Evolutionary conservation across 352 stramenopile species (phyloP).

Genomic region (Pythium apleroticum): DNA sequence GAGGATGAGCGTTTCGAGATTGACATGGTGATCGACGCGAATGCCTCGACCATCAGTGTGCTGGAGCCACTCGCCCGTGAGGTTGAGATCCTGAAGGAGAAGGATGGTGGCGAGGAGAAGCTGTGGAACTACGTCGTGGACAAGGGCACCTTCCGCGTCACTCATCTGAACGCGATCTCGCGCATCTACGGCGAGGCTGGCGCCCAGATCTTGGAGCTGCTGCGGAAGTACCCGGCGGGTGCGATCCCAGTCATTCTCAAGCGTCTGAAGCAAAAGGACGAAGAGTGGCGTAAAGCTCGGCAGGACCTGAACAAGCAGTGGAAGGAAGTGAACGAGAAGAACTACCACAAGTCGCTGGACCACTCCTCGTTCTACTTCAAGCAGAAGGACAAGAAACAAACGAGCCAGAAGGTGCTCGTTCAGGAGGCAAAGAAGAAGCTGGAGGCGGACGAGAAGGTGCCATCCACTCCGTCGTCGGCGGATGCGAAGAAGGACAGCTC

Average conservation of each 20-base stretch:
- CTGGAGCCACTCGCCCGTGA: conserved; percentile 96
- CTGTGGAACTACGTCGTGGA: conserved; percentile 93
- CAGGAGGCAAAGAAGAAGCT: conserved; percentile 86
- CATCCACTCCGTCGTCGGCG: conserved; percentile 6
- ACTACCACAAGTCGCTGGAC: conserved; percentile 99
- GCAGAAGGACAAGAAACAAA: conserved; percentile 97
- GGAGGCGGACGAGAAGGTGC: conserved; percentile 55
- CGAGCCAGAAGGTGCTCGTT: conserved; percentile 93
- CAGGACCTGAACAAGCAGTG: conserved; percentile 96
- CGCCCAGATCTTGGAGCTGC: conserved; percentile 90
- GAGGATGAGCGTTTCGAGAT: conserved; percentile 98
- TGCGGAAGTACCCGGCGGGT: conserved; percentile 95
- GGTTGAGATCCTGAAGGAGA: conserved; percentile 86
- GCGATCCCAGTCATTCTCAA: conserved; percentile 98
- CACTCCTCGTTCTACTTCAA: conserved; percentile 99
- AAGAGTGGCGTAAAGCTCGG: conserved; percentile 93
- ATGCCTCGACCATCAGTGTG: conserved; percentile 93
- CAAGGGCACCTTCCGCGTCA: conserved; percentile 92
- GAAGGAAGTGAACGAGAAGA: conserved; percentile 97
- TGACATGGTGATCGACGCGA: conserved; percentile 96
- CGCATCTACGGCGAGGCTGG: conserved; percentile 97
- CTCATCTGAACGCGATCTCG: conserved; percentile 98
- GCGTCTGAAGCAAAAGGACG: conserved; percentile 98
- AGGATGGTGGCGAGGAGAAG: conserved; percentile 63
- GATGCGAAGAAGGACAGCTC: conserved; percentile 30